These are phyloP conservation scores for Agarophyton chilense DNA, from an alignment of 23 red algal species.

Conservation along the genomic window DNA sequence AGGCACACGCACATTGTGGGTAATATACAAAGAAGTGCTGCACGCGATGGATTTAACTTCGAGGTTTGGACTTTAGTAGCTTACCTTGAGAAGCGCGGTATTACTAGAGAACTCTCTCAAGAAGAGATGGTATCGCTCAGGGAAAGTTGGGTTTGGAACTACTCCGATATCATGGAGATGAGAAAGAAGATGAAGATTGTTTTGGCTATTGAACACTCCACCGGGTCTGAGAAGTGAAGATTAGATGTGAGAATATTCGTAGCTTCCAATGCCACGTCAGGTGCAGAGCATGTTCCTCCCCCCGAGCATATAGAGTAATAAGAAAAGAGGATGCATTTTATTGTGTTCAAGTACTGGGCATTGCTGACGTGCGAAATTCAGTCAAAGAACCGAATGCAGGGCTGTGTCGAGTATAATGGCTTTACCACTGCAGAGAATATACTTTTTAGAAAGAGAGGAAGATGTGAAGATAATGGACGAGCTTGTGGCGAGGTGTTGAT, in stretches of 20 bases:
- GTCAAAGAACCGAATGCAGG: neutral
- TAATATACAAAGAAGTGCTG: neutral
- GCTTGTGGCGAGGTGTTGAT: constrained; percentile 1
- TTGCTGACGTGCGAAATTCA: neutral
- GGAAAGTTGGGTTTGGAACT: no score
- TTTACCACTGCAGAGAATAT: neutral
- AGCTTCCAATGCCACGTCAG: neutral
- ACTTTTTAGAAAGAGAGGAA: constrained; percentile 11
- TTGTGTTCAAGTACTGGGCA: constrained; percentile 26
- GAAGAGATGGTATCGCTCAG: no score
- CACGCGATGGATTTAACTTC: neutral
- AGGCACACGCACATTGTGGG: neutral
- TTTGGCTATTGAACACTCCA: neutral
- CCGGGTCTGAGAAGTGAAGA: neutral
- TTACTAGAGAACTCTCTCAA: no score
- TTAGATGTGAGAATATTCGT: constrained; percentile 22
- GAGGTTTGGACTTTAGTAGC: neutral
- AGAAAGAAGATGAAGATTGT: no score
- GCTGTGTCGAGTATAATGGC: neutral
- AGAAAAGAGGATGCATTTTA: neutral
- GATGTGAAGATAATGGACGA: neutral
- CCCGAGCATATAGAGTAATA: neutral
- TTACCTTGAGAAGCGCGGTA: constrained; percentile 18
- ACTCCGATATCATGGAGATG: no score
- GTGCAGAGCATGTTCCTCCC: neutral